Evolutionary conservation across 169 alveolate genomes (phyloP), one percentile per base, ranked within the genome.

Genomic region (Babesia bovis): DNA sequence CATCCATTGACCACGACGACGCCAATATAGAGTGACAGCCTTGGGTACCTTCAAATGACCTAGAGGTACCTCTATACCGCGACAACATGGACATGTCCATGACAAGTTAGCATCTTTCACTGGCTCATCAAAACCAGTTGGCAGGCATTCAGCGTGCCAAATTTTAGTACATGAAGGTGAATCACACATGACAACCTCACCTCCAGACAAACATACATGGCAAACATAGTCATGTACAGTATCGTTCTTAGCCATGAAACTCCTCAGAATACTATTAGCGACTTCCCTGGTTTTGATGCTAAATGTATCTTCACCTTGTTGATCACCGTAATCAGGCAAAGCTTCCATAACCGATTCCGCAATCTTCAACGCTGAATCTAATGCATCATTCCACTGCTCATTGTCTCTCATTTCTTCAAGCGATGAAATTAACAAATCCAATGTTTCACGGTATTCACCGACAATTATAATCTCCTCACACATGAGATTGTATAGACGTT

Each of bases 111-210:
- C 17, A 35, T 51, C 66, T 41, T 44, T 13, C 28, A 38, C 47
- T 65, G 72, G 23, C 38, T 55, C 50, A 36, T 63, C 61, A 6
- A 21, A 58, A n/a, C 63, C 79, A 12, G 77, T 19, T 17, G 73
- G 79, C 55, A 86, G 51, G 44, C 92, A 86, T 36, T 82, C 84
- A 10, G 76, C 65, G 70, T 86, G 92, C 92, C 92, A 86, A 19
- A 78, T 85, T 38, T 74, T 68, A 19, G 74, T 66, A 55, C 92
- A 86, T 25, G 58, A 36, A 6, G 49, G 26, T 41, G 66, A 41
- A 68, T 86, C 92, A 51, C 92, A 86, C 74, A 86, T 68, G 30
- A 82, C 45, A 32, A 86, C 77, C 59, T 86, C 92, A 40, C 92
- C 92, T 7, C 92, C 90, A 25, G 84, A 63, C 40, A 75, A 69